Conservation (phyloP, 176 grass and related monocot species). For the Panicum miliaceum region DNA sequence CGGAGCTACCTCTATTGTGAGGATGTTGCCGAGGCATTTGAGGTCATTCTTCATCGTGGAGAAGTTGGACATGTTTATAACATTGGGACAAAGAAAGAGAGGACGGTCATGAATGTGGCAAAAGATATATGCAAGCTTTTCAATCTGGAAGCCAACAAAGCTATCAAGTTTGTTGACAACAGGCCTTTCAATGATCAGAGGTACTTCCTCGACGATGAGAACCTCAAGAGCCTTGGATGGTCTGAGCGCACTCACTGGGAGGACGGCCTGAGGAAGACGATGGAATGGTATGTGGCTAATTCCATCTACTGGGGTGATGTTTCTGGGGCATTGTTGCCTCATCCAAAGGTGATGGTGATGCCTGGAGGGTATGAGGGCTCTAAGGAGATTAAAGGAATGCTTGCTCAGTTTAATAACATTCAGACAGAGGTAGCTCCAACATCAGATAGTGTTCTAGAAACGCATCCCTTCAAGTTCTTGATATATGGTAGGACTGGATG, state of each 20-base stretch:
- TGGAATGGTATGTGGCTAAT: conserved; percentile 78
- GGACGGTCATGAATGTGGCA: conserved; percentile 77
- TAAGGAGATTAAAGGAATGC: conserved; percentile 65
- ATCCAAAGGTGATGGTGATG: conserved; percentile 82
- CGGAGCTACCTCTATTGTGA: conserved; percentile 83
- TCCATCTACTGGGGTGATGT: conserved; percentile 83
- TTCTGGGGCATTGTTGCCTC: conserved; percentile 76
- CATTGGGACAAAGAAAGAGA: conserved; percentile 80
- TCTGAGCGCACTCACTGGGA: conserved; percentile 72
- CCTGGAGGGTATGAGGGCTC: conserved; percentile 57
- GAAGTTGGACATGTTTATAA: conserved; percentile 85
- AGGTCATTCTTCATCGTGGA: conserved; percentile 75
- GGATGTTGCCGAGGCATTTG: conserved; percentile 87
- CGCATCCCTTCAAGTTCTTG: conserved; percentile 62
- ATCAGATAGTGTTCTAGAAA: conserved; percentile 41
- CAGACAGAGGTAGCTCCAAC: conserved; percentile 49
- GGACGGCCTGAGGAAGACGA: conserved; percentile 78
- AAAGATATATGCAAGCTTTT: conserved; percentile 86
- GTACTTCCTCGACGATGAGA: conserved; percentile 80
- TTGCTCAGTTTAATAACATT: conserved; percentile 50
- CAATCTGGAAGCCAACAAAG: conserved; percentile 61
- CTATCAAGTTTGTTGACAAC: conserved; percentile 81
- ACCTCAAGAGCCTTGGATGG: conserved; percentile 72
- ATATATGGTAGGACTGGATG: conserved; percentile 80
- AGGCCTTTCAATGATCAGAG: conserved; percentile 89